A percentile compares a stretch with the other conserved stretches of the same genome.
These are phyloP conservation scores for Patellifolia procumbens DNA, from an alignment of 179 eudicot genomes.

Conservation along the genomic window DNA sequence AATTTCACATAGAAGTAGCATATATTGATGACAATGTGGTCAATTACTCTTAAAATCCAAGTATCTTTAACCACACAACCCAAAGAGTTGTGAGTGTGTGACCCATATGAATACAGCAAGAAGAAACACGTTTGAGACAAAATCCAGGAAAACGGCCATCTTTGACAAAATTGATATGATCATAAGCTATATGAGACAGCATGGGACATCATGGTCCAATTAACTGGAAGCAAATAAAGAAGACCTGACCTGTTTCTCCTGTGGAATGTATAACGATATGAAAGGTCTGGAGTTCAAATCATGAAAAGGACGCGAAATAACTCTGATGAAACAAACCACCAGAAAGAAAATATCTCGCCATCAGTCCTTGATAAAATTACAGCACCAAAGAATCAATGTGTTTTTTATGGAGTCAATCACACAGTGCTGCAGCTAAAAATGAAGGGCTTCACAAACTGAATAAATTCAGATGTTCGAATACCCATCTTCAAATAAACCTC, in stretches of 20 bases:
- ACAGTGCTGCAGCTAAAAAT: conserved; percentile 67
- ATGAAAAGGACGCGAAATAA: not conserved
- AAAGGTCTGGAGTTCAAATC: not conserved
- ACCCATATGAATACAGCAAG: not conserved
- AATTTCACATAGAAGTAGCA: not conserved
- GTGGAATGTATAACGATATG: not conserved
- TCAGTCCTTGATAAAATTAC: not conserved
- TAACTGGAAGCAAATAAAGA: not conserved
- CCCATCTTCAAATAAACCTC: conserved; percentile 85
- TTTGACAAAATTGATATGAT: conserved; percentile 9
- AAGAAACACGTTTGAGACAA: conserved; percentile 18
- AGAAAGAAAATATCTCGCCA: not conserved
- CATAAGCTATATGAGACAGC: conserved; percentile 8
- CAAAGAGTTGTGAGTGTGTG: not conserved
- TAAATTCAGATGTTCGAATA: conserved; percentile 72
- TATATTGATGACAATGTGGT: not conserved
- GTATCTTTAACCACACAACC: conserved; percentile 12
- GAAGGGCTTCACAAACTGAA: conserved; percentile 66
- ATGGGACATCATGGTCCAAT: conserved; percentile 22
- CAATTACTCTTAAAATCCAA: not conserved
- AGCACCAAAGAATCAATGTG: not conserved
- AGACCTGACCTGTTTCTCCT: not conserved
- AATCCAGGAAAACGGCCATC: conserved; percentile 5
- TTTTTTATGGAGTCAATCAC: conserved; percentile 31
- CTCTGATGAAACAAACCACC: not conserved